Evolutionary conservation across 176 grass and related monocot species (phyloP).

Genomic region (Triticum aestivum): IWGSC_CS_RefSeq_v2.1 NC_057799.1:148711724-148712223

Average conservation of each 20-base stretch:
- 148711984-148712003: constrained; percentile 48
- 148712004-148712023: constrained; percentile 45
- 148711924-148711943: constrained; percentile 8
- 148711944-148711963: constrained; percentile 12
- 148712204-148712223: constrained; percentile 11
- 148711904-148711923: constrained; percentile 7
- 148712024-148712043: constrained; percentile 58
- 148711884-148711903: constrained; percentile 8
- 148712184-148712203: constrained; percentile 46
- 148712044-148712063: constrained; percentile 66
- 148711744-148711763: constrained; percentile 31
- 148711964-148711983: constrained; percentile 26
- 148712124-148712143: constrained; percentile 42
- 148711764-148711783: constrained; percentile 38
- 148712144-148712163: constrained; percentile 27
- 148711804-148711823: not conserved
- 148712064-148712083: constrained; percentile 71
- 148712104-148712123: constrained; percentile 52
- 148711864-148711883: constrained; percentile 1
- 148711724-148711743: constrained; percentile 7
- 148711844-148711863: not conserved
- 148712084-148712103: constrained; percentile 41
- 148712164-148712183: constrained; percentile 36
- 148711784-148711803: constrained; percentile 27
- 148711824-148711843: not conserved